Evolutionary conservation across 2,329 filamentous ascomycete genomes (phyloP).

Genomic region (Penicillium freii): DNA sequence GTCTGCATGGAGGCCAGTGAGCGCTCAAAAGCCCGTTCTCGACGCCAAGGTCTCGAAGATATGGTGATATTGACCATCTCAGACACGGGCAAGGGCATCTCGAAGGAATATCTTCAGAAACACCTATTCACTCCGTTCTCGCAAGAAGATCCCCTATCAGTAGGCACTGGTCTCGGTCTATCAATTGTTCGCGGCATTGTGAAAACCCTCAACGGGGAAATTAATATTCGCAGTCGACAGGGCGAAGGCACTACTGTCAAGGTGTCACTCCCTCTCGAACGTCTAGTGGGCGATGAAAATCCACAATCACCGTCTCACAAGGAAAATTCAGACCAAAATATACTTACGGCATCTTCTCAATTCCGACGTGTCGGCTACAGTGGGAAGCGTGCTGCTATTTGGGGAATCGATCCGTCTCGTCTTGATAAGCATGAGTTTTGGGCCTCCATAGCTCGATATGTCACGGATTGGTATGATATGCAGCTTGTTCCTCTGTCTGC

Average conservation of each 20-base stretch:
- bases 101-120: constrained; percentile 56
- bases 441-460: constrained; percentile 25
- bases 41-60: constrained; percentile 7
- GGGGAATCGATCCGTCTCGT: not conserved
- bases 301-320: not conserved
- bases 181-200: constrained; percentile 52
- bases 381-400: constrained; percentile 2
- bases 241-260: constrained; percentile 11
- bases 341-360: not conserved
- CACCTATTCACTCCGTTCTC: constrained; percentile 60
- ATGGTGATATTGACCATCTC: constrained; percentile 45
- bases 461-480: constrained; percentile 36
- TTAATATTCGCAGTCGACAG: constrained; percentile 7
- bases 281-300: constrained; percentile 2
- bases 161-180: constrained; percentile 62
- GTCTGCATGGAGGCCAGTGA: constrained; percentile 12
- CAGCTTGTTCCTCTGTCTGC: constrained; percentile 27
- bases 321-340: not conserved
- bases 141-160: constrained; percentile 58
- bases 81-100: constrained; percentile 64
- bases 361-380: not conserved
- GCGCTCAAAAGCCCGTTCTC: constrained; percentile 10
- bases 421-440: constrained; percentile 16
- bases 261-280: constrained; percentile 2
- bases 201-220: constrained; percentile 7